Percentiles rank a stretch among this genome's conserved stretches.
Evolutionary conservation across 1,284 basidiomycete genomes (phyloP).

Genomic region (Ceratobasidium sp.): DNA sequence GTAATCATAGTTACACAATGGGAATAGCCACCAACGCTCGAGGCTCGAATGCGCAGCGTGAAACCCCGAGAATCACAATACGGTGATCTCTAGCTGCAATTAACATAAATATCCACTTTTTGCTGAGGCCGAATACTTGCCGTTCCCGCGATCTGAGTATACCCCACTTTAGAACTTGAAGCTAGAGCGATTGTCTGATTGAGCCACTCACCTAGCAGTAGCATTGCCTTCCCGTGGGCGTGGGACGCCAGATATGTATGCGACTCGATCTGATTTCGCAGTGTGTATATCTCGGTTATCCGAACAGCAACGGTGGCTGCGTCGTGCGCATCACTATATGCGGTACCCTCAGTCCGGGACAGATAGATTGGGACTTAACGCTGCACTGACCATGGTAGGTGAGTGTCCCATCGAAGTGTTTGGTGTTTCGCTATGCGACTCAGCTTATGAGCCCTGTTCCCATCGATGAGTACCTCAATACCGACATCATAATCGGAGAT

Average conservation of each 20-base stretch:
- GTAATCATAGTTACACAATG: slow-evolving; percentile 11
- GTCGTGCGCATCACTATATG: neutral
- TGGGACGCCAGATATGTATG: neutral
- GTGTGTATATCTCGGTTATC: neutral
- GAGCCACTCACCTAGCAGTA: neutral
- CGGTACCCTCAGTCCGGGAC: neutral
- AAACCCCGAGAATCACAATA: slow-evolving; percentile 37
- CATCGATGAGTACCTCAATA: neutral
- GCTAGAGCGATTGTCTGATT: neutral
- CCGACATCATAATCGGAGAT: neutral
- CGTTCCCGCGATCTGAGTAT: neutral
- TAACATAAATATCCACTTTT: too few species aligned
- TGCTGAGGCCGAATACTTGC: neutral
- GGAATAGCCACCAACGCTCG: slow-evolving; percentile 38
- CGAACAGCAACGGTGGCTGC: neutral
- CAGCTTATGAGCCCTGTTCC: neutral
- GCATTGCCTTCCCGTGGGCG: neutral
- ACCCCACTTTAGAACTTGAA: neutral
- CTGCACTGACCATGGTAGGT: neutral
- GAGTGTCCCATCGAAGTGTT: neutral
- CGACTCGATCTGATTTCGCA: neutral
- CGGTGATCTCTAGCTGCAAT: slow-evolving; percentile 34
- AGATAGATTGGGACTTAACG: too few species aligned
- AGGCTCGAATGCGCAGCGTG: slow-evolving; percentile 37
- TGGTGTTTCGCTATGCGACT: neutral